Base-by-base conservation (phyloP, 495 filamentous ascomycete genomes). In the Aspergillus egyptiacus region DNA sequence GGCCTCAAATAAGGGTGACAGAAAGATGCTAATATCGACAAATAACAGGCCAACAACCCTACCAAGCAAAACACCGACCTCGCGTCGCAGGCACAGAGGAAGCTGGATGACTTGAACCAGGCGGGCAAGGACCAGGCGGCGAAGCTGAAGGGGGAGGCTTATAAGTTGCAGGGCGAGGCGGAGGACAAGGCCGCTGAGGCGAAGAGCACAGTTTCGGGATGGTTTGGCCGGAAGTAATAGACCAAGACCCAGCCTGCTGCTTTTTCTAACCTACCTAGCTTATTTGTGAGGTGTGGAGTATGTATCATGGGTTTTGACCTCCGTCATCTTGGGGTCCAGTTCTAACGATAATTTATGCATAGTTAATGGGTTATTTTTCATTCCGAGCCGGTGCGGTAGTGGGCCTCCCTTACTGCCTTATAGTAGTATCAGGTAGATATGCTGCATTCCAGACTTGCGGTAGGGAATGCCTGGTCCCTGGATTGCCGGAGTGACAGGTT, bases 131-230 rank as follows among this genome's bases (percentile, higher is more conserved):
- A 77, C 3, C 63, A 75, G 15, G 52, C 62, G 14, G 46, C 43
- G 11, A 63, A 67, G 48, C 20, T 65, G 46, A 59, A 65, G 39
- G 55, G 10, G 25, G 25, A 27, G 25, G 25, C 25, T 27, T n/a
- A n/a, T 13, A 64, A 68, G 48, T 15, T 67, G 46, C 59, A 66
- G 40, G 55, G 65, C 3, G 60, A 64, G 6, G 65, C 77, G 11
- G 75, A 81, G 25, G 36, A 43, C 55, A 81, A 82, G 56, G 79
- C 89, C 10, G 64, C 80, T 6, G 85, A 91, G 64, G 84, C 87
- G 8, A 94, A 94, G 80, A 77, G 81, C 43, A 79, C 79, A 15
- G 66, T 93, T 49, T 83, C 82, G 22, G 79, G 83, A 44, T 95
- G 89, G 89, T 91, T 95, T 53, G 82, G 86, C 27, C 59, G 71